Evolutionary conservation across 164 flowering plant species (phyloP).

Genomic region (Amborella trichopoda): DNA sequence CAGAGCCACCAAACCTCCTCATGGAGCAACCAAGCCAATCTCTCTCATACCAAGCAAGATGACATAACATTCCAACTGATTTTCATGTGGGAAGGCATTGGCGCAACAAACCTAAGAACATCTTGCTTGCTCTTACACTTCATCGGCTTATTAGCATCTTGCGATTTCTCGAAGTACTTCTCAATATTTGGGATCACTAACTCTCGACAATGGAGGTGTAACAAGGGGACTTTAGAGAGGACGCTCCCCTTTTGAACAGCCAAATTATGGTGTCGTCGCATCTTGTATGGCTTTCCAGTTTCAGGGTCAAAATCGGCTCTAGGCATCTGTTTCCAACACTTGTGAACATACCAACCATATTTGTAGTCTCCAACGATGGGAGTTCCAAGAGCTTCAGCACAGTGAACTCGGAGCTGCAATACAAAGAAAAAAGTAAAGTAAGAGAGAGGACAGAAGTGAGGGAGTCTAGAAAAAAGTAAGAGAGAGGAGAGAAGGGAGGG

Average conservation of each 20-base stretch:
- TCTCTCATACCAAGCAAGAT: slow-evolving; percentile 71
- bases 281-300: slow-evolving; percentile 60
- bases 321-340: slow-evolving; percentile 76
- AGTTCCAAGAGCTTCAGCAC: slow-evolving; percentile 88
- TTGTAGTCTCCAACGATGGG: slow-evolving; percentile 91
- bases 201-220: slow-evolving; percentile 86
- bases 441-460: too few species aligned
- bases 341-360: slow-evolving; percentile 80
- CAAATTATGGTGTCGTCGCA: slow-evolving; percentile 64
- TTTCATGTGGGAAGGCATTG: slow-evolving; percentile 90
- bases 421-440: too few species aligned
- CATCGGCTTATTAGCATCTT: slow-evolving; percentile 3
- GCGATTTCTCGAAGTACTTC: slow-evolving; percentile 30
- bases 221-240: slow-evolving; percentile 69
- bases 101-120: slow-evolving; percentile 68
- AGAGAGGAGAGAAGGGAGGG: too few species aligned
- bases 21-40: too few species aligned
- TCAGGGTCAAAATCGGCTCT: slow-evolving; percentile 57
- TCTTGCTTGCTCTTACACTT: slow-evolving; percentile 27
- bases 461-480: too few species aligned
- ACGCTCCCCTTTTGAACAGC: slow-evolving; percentile 94
- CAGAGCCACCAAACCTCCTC: too few species aligned
- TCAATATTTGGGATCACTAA: slow-evolving; percentile 71
- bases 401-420: slow-evolving; percentile 80
- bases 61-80: slow-evolving; percentile 98